Conservation (phyloP, 108 stramenopile genomes). For the Epithemia pelagica region DNA sequence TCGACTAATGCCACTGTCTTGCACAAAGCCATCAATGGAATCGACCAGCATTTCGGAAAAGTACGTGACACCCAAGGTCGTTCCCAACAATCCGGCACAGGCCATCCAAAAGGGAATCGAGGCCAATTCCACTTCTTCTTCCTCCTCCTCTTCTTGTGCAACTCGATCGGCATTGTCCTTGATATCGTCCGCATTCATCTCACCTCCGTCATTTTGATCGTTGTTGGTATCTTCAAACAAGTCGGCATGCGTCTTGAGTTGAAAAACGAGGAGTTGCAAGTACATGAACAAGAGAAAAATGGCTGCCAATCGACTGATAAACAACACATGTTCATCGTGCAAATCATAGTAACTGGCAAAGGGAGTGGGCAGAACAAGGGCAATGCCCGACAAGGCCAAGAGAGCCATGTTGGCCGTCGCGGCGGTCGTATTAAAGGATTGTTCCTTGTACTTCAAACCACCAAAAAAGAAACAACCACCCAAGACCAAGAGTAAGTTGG, state of each 20-base stretch:
- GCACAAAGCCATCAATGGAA: conserved; percentile 83
- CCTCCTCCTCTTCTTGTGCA: conserved; percentile 4
- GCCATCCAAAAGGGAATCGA: conserved; percentile 71
- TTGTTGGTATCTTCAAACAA: conserved; percentile 62
- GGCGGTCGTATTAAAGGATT: conserved; percentile 70
- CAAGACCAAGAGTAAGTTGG: conserved; percentile 89
- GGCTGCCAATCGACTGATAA: conserved; percentile 77
- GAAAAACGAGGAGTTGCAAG: conserved; percentile 84
- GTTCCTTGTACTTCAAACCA: conserved; percentile 82
- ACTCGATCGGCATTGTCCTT: conserved; percentile 10
- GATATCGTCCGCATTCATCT: background rate
- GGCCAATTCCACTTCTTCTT: conserved; percentile 31
- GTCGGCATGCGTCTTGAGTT: conserved; percentile 84
- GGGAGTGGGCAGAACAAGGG: conserved; percentile 79
- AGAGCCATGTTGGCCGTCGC: conserved; percentile 75
- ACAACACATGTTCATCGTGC: conserved; percentile 58
- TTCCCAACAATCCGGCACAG: conserved; percentile 50
- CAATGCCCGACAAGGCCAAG: conserved; percentile 73
- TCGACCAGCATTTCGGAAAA: conserved; percentile 75
- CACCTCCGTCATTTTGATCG: background rate
- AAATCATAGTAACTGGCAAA: conserved; percentile 62
- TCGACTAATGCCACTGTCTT: conserved; percentile 57
- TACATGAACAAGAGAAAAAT: conserved; percentile 88
- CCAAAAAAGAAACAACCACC: conserved; percentile 96
- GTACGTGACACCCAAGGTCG: conserved; percentile 69